phyloP scores from a whole-genome alignment of 305 asterid genomes.

The Rubia balearica region DNA sequence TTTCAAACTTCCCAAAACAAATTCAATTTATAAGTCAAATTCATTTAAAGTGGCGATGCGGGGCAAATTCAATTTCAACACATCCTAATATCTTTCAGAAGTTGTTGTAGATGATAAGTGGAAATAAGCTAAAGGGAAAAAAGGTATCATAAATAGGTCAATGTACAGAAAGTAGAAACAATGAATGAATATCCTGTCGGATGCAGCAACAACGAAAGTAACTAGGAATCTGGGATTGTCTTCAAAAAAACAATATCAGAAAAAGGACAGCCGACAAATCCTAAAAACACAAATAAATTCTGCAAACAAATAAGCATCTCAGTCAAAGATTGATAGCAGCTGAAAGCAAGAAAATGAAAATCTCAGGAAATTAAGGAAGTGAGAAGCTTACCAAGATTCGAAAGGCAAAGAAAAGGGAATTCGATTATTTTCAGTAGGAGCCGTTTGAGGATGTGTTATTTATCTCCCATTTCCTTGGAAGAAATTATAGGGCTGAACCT shows the following conservation, averaged over 20 bases:
- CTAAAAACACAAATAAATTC: background rate
- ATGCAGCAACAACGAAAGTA: background rate
- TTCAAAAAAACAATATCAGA: background rate
- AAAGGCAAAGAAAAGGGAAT: background rate
- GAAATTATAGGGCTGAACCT: background rate
- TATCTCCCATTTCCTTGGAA: background rate
- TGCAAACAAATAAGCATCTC: background rate
- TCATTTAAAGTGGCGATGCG: too few species aligned
- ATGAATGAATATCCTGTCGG: background rate
- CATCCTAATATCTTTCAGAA: background rate
- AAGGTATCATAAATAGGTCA: background rate
- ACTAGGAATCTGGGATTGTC: background rate
- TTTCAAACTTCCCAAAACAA: conserved; percentile 1
- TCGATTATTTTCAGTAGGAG: background rate
- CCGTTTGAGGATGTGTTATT: background rate
- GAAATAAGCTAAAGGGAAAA: background rate
- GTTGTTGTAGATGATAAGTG: background rate
- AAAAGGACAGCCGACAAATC: background rate
- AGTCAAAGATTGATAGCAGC: conserved; percentile 1
- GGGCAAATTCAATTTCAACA: too few species aligned
- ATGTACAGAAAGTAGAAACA: background rate
- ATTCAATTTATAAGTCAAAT: too few species aligned
- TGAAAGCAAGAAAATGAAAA: background rate
- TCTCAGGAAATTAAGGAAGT: background rate
- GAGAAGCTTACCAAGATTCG: conserved; percentile 3